Evolutionary conservation across 2,329 filamentous ascomycete species (phyloP), one percentile per base, ranked within the genome.

Genomic region (Pseudogymnoascus sp.): DNA sequence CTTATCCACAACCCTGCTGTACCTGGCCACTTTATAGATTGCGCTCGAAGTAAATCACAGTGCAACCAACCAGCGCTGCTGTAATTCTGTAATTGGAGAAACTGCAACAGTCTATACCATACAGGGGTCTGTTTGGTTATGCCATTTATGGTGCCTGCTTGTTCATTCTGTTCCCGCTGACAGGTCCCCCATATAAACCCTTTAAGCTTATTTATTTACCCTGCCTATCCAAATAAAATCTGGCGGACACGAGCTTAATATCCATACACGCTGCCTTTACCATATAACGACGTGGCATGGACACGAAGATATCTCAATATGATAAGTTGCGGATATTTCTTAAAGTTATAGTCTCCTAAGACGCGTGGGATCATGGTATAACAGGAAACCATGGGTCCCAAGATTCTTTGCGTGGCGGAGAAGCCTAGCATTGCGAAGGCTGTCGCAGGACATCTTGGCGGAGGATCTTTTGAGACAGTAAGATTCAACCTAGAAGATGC

Each of bases 341-440:
- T 52, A 30, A 52, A 18, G 26, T 52, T 30, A 19, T 52, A 52
- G 45, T 30, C 45, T 52, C 45, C 19, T 52, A 23, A 18, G 23
- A 28, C 41, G 41, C 26, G 26, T 52, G 26, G 12, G 26, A 30
- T 6, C 45, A 19, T 30, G 45, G 21, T 23, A 57, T 38, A 12
- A 28, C 18, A 21, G 5, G 35, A 23, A 60, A 33, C 26, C 37
- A 57, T 26, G 39, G 30, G 28, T 52, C 59, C 59, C 59, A 82
- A 79, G 67, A 83, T 90, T 61, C 77, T 92, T 59, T 91, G 88
- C 70, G 87, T 92, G 65, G 88, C 88, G 62, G 88, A 92, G 73
- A 92, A 99, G 79, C 91, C 91, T 34, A 95, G 92, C 39, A 96
- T 99, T 64, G 90, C 94, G 61, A 96, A 94, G 74, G 91, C 92